Conservation (phyloP, 345 rosid species). For the Lenwebbia sp. region DNA sequence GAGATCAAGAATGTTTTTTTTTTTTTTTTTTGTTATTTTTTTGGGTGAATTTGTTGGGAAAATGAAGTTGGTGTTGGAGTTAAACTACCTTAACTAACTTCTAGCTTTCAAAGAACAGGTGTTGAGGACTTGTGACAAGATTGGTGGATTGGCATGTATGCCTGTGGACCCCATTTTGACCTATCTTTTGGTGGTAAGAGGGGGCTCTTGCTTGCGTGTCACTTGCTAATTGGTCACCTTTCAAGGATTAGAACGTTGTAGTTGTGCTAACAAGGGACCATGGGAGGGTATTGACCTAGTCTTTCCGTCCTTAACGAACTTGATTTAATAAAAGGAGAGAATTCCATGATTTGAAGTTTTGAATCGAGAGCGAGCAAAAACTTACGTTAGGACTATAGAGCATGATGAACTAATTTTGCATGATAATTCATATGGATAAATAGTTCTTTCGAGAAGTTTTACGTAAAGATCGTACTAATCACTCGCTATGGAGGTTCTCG, state of each 20-base stretch:
- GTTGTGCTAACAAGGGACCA: background rate
- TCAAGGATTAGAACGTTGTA: background rate
- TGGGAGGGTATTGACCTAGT: background rate
- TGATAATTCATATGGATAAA: background rate
- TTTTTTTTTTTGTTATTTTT: background rate
- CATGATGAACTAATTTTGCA: background rate
- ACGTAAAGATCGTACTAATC: background rate
- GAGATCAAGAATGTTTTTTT: background rate
- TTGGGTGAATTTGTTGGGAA: slow-evolving; percentile 8
- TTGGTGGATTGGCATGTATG: background rate
- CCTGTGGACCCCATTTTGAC: background rate
- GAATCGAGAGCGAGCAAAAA: background rate
- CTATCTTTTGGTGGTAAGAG: background rate
- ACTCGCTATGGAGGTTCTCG: background rate
- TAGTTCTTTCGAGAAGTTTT: too few species aligned
- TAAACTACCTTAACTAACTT: slow-evolving; percentile 39
- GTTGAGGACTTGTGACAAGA: background rate
- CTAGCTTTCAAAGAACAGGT: background rate
- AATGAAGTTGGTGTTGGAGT: slow-evolving; percentile 41
- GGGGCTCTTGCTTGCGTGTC: background rate
- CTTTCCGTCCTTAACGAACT: background rate
- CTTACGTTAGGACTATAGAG: background rate
- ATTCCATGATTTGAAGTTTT: background rate
- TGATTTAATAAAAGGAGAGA: background rate
- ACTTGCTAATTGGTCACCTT: background rate